Conservation (phyloP, 306 rosid species). For the Fragaria vesca region DNA sequence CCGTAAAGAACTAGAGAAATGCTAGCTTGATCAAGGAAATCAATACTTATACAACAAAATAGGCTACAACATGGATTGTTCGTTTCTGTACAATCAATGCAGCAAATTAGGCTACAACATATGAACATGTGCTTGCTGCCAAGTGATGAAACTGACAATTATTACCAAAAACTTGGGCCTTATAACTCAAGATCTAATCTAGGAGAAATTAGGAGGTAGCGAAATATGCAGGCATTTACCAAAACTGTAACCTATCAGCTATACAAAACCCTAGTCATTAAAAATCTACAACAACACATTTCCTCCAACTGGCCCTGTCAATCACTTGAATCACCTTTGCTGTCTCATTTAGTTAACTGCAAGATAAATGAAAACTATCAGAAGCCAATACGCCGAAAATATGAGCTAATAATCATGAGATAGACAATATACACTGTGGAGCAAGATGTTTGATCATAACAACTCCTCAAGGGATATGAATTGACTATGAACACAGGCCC, state of each 20-base stretch:
- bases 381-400: neutral
- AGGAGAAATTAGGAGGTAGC: neutral
- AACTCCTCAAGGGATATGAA: neutral
- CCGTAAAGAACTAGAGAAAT: neutral
- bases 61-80: neutral
- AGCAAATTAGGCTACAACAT: neutral
- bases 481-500: neutral
- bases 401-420: neutral
- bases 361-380: constrained; percentile 19
- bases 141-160: neutral
- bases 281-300: constrained; percentile 6
- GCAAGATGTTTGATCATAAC: neutral
- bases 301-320: constrained; percentile 8
- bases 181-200: neutral
- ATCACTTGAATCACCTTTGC: constrained; percentile 1
- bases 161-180: neutral
- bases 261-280: neutral
- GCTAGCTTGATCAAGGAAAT: neutral
- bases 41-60: neutral
- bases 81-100: neutral
- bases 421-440: neutral
- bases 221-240: neutral
- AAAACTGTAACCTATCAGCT: neutral
- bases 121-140: neutral
- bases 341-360: constrained; percentile 25